phyloP scores from a whole-genome alignment of 164 flowering plant genomes.

The Tinospora cordifolia region DNA sequence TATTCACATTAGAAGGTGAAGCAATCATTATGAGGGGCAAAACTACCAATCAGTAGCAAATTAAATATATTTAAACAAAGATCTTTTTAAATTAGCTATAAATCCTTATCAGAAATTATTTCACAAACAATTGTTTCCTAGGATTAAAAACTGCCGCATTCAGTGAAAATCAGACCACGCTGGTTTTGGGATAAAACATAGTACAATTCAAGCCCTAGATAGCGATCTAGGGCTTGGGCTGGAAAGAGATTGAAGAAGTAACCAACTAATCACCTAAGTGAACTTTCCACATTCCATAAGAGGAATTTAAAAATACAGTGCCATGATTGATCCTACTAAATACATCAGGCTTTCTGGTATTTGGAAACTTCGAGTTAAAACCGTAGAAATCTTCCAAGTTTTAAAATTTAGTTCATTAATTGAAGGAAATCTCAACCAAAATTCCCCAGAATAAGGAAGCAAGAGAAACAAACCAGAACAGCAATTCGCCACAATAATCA shows the following conservation, averaged over 20 bases:
- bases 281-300: not conserved
- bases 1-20: too few relatives aligned
- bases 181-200: too few relatives aligned
- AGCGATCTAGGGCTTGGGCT: not conserved
- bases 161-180: too few relatives aligned
- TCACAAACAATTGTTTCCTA: too few relatives aligned
- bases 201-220: too few relatives aligned
- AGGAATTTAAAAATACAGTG: not conserved
- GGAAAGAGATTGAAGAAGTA: not conserved
- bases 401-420: not conserved
- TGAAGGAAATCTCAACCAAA: not conserved
- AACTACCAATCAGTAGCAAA: too few relatives aligned
- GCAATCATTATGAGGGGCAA: too few relatives aligned
- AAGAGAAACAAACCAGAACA: not conserved
- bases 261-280: not conserved
- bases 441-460: not conserved
- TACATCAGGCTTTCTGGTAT: not conserved
- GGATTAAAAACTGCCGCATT: too few relatives aligned
- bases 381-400: not conserved
- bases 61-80: too few relatives aligned
- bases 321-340: not conserved
- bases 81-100: too few relatives aligned
- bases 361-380: not conserved
- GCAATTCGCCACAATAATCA: too few relatives aligned
- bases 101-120: too few relatives aligned